Evolutionary conservation across 805 yeast species (phyloP).

Genomic region (Ogataea glucozyma): DNA sequence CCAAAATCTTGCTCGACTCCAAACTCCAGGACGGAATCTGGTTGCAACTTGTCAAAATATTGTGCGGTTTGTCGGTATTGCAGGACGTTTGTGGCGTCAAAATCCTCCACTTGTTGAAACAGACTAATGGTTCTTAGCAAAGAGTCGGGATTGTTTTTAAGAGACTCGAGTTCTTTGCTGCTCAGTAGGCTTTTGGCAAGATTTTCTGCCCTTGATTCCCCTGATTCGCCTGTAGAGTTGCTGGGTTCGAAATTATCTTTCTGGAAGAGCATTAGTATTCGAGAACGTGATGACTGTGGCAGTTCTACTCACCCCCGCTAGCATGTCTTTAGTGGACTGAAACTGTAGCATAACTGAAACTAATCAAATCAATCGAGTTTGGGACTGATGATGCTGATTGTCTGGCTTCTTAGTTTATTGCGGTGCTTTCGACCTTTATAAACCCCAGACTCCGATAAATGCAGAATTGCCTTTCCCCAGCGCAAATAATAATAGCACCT

Average conservation of each 20-base stretch:
- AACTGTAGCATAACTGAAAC: slow-evolving; percentile 1
- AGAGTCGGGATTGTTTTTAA: slow-evolving; percentile 22
- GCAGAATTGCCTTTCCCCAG: background rate
- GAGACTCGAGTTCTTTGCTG: slow-evolving; percentile 12
- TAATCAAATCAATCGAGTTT: no score
- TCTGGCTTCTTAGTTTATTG: no score
- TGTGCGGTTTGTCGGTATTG: slow-evolving; percentile 10
- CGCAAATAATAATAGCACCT: background rate
- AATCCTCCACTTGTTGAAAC: slow-evolving; percentile 13
- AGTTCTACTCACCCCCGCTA: background rate
- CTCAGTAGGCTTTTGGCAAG: slow-evolving; percentile 5
- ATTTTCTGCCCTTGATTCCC: background rate
- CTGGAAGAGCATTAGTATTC: background rate
- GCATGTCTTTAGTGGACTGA: background rate
- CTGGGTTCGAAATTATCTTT: no score
- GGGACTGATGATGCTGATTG: no score
- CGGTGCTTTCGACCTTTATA: no score
- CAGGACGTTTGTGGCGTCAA: background rate
- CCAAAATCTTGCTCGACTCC: slow-evolving; percentile 27
- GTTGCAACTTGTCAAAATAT: slow-evolving; percentile 6
- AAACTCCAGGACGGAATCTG: slow-evolving; percentile 17
- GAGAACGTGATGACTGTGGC: no score
- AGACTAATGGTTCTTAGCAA: slow-evolving; percentile 23
- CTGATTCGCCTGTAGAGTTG: no score
- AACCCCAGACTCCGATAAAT: background rate